A percentile compares a stretch with the other conserved stretches of the same genome.
These are phyloP conservation scores for Solanum habrochaites DNA, from an alignment of 257 asterid species.

Conservation along the genomic window DNA sequence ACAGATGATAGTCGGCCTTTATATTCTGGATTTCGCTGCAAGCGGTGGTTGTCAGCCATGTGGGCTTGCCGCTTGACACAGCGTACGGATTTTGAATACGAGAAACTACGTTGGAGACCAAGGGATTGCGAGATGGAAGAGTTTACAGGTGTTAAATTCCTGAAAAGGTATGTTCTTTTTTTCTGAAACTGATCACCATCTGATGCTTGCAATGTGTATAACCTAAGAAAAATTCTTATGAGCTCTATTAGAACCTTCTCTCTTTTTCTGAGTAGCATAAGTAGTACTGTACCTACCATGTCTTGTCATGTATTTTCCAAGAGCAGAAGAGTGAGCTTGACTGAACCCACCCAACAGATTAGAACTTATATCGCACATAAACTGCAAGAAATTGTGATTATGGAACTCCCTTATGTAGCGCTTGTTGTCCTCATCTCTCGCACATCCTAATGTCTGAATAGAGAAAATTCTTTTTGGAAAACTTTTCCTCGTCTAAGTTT, in stretches of 20 bases:
- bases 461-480: background rate
- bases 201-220: background rate
- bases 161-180: constrained; percentile 36
- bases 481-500: background rate
- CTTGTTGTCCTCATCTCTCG: background rate
- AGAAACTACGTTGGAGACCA: constrained; percentile 78
- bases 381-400: background rate
- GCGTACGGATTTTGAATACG: constrained; percentile 78
- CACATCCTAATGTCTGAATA: background rate
- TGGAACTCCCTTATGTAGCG: background rate
- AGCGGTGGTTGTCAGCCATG: constrained; percentile 88
- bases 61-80: constrained; percentile 97
- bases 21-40: constrained; percentile 82
- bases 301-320: background rate
- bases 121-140: constrained; percentile 61
- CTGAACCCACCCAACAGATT: background rate
- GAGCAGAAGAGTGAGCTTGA: background rate
- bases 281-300: background rate
- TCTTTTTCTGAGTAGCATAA: background rate
- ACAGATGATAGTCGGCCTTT: constrained; percentile 52
- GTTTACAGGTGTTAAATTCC: constrained; percentile 56
- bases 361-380: background rate
- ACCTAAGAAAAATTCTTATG: background rate
- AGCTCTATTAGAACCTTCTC: background rate
- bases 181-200: background rate